These are phyloP conservation scores for Ascoidea rubescens DNA, from an alignment of 805 yeast species.

Conservation along the genomic window DNA sequence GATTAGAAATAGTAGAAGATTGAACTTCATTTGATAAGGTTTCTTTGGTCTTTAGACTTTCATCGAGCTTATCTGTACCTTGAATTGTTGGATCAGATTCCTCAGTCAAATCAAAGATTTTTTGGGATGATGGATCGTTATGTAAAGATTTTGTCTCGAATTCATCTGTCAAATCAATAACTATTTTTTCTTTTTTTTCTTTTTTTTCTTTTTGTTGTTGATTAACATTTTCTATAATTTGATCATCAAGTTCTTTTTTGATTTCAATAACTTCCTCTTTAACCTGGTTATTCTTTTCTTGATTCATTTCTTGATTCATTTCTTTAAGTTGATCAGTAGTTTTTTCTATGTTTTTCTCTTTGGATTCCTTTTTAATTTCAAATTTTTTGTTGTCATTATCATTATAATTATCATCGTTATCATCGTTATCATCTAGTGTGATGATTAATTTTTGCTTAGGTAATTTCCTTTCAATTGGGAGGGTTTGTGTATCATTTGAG, in stretches of 20 bases:
- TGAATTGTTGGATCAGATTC: no score
- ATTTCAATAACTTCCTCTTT: conserved; percentile 1
- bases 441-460: conserved; percentile 11
- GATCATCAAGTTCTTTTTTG: background rate
- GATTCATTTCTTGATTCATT: background rate
- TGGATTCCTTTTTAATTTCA: background rate
- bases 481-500: background rate
- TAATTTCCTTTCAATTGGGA: background rate
- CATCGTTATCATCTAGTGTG: conserved; percentile 15
- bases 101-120: no score
- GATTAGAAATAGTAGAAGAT: no score
- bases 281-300: conserved; percentile 1
- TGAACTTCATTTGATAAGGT: no score
- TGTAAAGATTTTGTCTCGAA: no score
- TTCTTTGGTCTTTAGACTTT: no score
- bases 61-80: no score
- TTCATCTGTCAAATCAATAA: no score
- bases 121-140: no score
- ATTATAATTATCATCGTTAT: conserved; percentile 13
- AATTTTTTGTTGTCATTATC: background rate
- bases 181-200: background rate
- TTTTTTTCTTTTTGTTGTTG: conserved; percentile 1
- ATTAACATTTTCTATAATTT: background rate
- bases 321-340: conserved; percentile 5
- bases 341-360: conserved; percentile 1